Conservation (phyloP, 164 flowering plant genomes). For the Aristolochia fimbriata region DNA sequence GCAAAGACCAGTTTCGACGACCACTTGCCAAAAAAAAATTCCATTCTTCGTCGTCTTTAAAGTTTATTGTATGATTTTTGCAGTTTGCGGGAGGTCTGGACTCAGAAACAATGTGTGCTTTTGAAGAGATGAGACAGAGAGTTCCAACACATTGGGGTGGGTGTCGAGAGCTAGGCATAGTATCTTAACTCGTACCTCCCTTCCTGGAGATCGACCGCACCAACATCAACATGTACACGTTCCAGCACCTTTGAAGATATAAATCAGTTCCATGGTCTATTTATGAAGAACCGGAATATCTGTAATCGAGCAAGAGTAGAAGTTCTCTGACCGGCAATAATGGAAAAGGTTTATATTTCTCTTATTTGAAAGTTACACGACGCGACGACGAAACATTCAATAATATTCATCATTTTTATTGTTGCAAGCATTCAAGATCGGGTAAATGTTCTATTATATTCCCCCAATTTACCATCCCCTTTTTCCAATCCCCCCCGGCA, state of each 20-base stretch:
- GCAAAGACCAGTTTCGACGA: too few relatives aligned
- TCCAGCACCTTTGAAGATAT: neutral
- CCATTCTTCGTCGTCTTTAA: neutral
- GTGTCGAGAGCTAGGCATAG: slow-evolving; percentile 32
- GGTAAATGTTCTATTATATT: too few relatives aligned
- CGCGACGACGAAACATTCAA: too few relatives aligned
- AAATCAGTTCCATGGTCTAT: neutral
- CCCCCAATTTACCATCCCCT: too few relatives aligned
- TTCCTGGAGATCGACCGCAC: neutral
- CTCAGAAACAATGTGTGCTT: slow-evolving; percentile 53
- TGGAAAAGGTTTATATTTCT: too few relatives aligned
- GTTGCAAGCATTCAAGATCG: too few relatives aligned
- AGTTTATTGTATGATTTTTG: slow-evolving; percentile 1
- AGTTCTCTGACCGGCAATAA: neutral
- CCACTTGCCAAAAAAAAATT: too few relatives aligned
- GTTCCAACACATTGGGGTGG: slow-evolving; percentile 32
- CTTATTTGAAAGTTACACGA: too few relatives aligned
- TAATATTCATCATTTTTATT: too few relatives aligned
- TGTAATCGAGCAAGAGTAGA: neutral
- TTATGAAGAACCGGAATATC: neutral
- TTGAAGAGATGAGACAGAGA: slow-evolving; percentile 52
- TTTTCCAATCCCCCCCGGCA: too few relatives aligned
- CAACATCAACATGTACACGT: too few relatives aligned
- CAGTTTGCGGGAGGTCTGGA: slow-evolving; percentile 78
- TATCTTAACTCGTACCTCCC: slow-evolving; percentile 9